Evolutionary conservation across 441 rosid genomes (phyloP), one percentile per base, ranked within the genome.

Genomic region (Geranium incanum): DNA sequence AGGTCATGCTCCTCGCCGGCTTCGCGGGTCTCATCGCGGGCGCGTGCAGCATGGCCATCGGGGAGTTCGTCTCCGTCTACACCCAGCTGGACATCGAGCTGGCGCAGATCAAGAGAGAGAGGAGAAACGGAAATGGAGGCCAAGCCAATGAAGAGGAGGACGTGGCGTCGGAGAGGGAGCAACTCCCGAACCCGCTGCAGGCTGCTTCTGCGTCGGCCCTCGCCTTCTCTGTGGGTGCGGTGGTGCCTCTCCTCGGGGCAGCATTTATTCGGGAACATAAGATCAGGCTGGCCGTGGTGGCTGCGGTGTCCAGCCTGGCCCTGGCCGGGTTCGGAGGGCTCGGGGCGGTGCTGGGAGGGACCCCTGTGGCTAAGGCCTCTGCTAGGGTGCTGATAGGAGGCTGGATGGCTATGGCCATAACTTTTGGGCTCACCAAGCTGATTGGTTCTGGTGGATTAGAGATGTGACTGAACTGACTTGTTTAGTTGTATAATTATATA

Each of bases 31-130:
- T 92, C 16, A 88, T 91, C 0, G 97, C 96, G 2, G 98, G 97
- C 0, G 97, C 98, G 5, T 93, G 96, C 62, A 93, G 97, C 81
- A 93, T 93, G 97, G 97, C 98, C 0, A 93, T 93, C 0, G 98
- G 98, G n/a, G 98, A 92, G 78, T 88, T 87, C 18, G 98, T 92
- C 18, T 92, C 97, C 0, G 98, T 92, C 5, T 86, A 93, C 78
- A 86, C 98, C 5, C 98, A 93, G 45, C 69, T 86, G 8, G 98
- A 93, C 68, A 86, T 89, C 2, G 90, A 91, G 75, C 7, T 86
- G 5, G 92, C 98, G 41, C 98, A 93, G 37, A 77, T 82, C 71
- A 84, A 83, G 68, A 81, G 97, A 67, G 84, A 82, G 11, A 73
- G 68, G 36, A 28, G 75, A 37, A 67, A 78, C 69, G 71, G 75